Evolutionary conservation across 2,329 filamentous ascomycete species (phyloP).

Genomic region (Trichoderma oligosporum): DNA sequence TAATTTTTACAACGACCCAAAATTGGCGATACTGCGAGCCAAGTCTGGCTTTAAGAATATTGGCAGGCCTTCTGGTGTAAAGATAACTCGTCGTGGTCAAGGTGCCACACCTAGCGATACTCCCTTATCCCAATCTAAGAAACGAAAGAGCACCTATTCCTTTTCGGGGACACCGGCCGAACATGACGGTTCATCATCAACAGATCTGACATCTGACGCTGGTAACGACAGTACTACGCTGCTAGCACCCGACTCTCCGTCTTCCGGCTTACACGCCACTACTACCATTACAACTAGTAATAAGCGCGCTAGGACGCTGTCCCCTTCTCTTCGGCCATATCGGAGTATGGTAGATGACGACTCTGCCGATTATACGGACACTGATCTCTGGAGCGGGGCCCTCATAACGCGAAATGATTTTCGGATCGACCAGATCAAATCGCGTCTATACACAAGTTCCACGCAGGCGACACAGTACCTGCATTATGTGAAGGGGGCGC

Average conservation of each 20-base stretch:
- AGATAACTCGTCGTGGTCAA: constrained; percentile 28
- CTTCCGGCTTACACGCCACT: neutral
- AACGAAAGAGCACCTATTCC: constrained; percentile 35
- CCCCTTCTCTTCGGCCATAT: constrained; percentile 20
- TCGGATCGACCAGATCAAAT: constrained; percentile 52
- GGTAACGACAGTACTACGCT: constrained; percentile 17
- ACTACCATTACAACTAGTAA: no score
- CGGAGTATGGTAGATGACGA: neutral
- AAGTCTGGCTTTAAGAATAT: constrained; percentile 57
- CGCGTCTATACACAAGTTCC: constrained; percentile 44
- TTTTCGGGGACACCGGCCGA: constrained; percentile 26
- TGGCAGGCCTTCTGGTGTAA: constrained; percentile 51
- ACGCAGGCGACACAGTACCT: constrained; percentile 52
- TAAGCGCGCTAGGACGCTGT: constrained; percentile 28
- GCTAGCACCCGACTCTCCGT: constrained; percentile 14
- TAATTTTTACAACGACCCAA: constrained; percentile 54
- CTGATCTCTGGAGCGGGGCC: constrained; percentile 48
- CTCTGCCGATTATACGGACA: constrained; percentile 31
- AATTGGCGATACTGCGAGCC: constrained; percentile 45
- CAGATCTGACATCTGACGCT: constrained; percentile 29
- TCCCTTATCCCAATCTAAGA: constrained; percentile 28
- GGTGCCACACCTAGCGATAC: constrained; percentile 25
- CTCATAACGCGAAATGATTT: constrained; percentile 46
- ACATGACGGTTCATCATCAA: constrained; percentile 28
- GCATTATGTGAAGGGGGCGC: constrained; percentile 44